Evolutionary conservation across 164 flowering plant genomes (phyloP), one percentile per base, ranked within the genome.

Genomic region (Amborella trichopoda): DNA sequence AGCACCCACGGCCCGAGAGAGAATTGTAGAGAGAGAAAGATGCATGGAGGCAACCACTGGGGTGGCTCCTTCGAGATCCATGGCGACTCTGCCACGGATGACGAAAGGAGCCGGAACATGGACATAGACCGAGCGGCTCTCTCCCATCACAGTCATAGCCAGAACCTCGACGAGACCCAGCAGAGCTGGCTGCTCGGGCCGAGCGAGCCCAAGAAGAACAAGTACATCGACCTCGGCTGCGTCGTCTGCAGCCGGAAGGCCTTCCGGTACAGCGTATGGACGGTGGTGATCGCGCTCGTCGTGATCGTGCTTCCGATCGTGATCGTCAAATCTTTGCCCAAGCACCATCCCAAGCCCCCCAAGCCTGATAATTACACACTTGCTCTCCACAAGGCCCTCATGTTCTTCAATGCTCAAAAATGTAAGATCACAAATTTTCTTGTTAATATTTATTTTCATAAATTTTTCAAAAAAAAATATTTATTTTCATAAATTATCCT

Each of bases 361-460:
- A 11, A 30, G 19, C 82, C 84, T 0, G 89, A 83, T 50, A 53
- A 73, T 17, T 88, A 84, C 72, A 59, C 86, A n/a, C 44, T 57
- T 23, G 97, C 94, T n/a, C 81, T 88, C 24, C 69, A 61, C 37
- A 78, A 73, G 52, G 84, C 89, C 6, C 86, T 88, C 41, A 67
- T 68, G 27, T 88, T 88, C 74, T 84, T 88, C 79, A 71, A 88
- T 30, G 94, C 94, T 45, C 97, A 88, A 43, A 80, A 75, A 53
- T 81, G 96, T 81, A 74, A 57, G 93, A 5, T 40, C 32, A 9
- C 23, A 23, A 25, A 25, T 22, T 52, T 28, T 24, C 26, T n/a
- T n/a, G n/a, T n/a, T n/a, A n/a, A n/a, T n/a, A n/a, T n/a, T n/a
- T n/a, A n/a, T n/a, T n/a, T n/a, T n/a, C n/a, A n/a, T n/a, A n/a